phyloP scores from a whole-genome alignment of 192 early-diverging fungal species.

The Mortierella claussenii region DNA sequence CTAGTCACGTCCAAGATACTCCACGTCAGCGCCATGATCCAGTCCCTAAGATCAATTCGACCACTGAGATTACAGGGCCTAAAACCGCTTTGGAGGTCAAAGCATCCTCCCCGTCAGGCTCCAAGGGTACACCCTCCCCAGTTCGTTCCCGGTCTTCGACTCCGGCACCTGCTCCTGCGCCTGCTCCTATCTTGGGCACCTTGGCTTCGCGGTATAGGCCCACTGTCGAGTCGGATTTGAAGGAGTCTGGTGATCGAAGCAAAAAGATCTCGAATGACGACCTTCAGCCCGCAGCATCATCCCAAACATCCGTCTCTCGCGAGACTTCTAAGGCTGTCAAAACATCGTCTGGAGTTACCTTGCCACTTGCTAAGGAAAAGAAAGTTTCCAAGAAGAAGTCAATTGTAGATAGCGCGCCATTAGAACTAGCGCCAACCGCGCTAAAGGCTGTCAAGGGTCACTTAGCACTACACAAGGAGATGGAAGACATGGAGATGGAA shows the following conservation, averaged over 20 bases:
- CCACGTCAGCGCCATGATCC: no score
- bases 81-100: background rate
- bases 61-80: no score
- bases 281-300: background rate
- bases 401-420: background rate
- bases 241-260: background rate
- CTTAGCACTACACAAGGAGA: background rate
- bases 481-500: conserved; percentile 14
- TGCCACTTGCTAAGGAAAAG: conserved; percentile 15
- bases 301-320: background rate
- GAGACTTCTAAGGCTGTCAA: conserved; percentile 8
- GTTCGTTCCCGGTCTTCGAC: background rate
- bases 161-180: background rate
- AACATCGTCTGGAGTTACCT: background rate
- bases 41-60: no score
- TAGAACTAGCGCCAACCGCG: background rate
- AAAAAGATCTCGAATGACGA: conserved; percentile 1
- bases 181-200: background rate
- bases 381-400: conserved; percentile 17
- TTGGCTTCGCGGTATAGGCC: no score
- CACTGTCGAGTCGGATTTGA: background rate
- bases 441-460: background rate
- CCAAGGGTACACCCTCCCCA: background rate
- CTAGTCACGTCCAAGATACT: background rate
- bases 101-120: background rate